A percentile compares a stretch with the other conserved stretches of the same genome.
Conservation (phyloP, 352 stramenopile genomes). For the Phytophthora pistaciae region DNA sequence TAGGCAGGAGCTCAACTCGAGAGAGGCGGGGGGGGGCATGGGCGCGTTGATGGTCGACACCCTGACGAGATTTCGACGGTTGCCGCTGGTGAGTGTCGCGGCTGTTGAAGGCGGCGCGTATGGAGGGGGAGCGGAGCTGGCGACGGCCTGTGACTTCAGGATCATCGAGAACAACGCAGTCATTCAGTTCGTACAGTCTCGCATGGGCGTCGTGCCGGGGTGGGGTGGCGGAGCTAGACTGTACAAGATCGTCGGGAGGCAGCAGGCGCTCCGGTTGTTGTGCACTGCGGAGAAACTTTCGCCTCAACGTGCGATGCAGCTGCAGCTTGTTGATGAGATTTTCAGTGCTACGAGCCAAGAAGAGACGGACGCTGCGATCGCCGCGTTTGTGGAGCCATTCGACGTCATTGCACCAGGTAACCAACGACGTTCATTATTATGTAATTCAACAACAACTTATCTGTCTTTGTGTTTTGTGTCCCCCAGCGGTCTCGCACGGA, state of each 20-base stretch:
- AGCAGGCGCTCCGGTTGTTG: constrained; percentile 76
- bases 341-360: constrained; percentile 40
- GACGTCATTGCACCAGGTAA: constrained; percentile 58
- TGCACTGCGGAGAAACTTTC: constrained; percentile 67
- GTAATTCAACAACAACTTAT: background rate
- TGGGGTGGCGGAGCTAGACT: constrained; percentile 84
- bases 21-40: constrained; percentile 66
- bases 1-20: constrained; percentile 74
- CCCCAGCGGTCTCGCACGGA: constrained; percentile 66
- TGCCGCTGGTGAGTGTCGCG: constrained; percentile 81
- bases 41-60: constrained; percentile 76
- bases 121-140: constrained; percentile 85
- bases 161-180: constrained; percentile 60
- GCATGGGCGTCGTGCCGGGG: constrained; percentile 81
- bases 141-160: constrained; percentile 84
- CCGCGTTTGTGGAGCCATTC: constrained; percentile 61
- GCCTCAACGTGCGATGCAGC: constrained; percentile 43
- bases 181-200: constrained; percentile 84
- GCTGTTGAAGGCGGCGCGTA: constrained; percentile 78
- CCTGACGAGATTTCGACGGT: constrained; percentile 68
- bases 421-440: background rate
- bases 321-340: constrained; percentile 74
- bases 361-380: constrained; percentile 29
- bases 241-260: constrained; percentile 76
- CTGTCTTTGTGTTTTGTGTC: background rate